Evolutionary conservation across 768 basidiomycete genomes (phyloP), one percentile per base, ranked within the genome.

Genomic region (Dacryopinax primogenitus): DNA sequence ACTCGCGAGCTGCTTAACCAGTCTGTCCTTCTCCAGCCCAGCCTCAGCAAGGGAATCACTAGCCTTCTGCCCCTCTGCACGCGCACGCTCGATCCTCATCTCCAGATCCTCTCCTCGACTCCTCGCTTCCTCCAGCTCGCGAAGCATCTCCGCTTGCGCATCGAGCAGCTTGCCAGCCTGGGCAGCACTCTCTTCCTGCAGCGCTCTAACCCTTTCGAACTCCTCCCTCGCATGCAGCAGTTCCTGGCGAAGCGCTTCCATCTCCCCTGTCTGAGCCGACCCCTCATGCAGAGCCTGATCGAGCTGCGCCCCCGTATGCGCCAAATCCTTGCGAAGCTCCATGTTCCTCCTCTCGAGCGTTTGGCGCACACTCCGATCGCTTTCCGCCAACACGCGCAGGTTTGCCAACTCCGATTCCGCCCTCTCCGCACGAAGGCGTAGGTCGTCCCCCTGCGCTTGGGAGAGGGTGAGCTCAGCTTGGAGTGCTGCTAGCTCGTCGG

Each of bases 111-210:
- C 88, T 15, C 87, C 86, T 11, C 86, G 80, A 11, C 81, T 75
- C 45, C 88, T 84, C 4, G 90, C 87, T 64, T 85, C 87, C 70
- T 91, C 89, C 35, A 92, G 77, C 26, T 83, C 84, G 35, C 81
- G 81, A 41, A 92, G 76, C 47, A 83, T 85, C 44, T 76, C 78
- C n/a, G 84, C 84, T 71, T 92, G 88, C 33, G 92, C 90, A 67
- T 86, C 85, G 45, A 92, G 76, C 41, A 93, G 73, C 62, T 77
- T 78, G 7, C 83, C 79, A 15, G 90, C 77, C 70, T 87, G 87
- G 64, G 78, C 77, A 13, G 83, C 78, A 67, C 86, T 86, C 65
- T 82, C 79, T 41, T 78, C 77, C 72, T 90, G 88, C 41, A 89
- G 76, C 12, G 78, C 74, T 72, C 87, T 86, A 51, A 88, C 80